A percentile compares a stretch with the other conserved stretches of the same genome.
Conservation (phyloP, 306 rosid species). For the Senna siamea region DNA sequence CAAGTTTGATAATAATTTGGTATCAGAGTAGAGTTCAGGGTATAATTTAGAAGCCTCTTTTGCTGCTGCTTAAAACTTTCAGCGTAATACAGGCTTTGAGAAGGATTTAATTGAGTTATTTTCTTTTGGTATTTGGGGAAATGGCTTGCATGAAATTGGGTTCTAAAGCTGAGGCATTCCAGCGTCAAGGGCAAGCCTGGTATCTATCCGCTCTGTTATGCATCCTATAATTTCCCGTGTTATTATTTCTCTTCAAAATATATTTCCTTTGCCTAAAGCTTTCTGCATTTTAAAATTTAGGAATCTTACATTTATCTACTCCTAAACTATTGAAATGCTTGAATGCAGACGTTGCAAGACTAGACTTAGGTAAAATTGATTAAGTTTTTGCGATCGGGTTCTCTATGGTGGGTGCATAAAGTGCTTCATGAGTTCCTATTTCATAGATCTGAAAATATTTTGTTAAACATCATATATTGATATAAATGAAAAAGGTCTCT, state of each 20-base stretch:
- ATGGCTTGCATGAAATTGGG: conserved; percentile 98
- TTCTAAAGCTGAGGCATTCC: conserved; percentile 92
- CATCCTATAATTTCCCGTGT: too few relatives aligned
- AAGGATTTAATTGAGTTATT: conserved; percentile 24
- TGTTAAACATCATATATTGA: conserved; percentile 1
- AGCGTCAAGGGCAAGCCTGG: conserved; percentile 99
- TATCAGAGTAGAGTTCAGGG: conserved; percentile 6
- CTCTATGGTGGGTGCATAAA: neutral
- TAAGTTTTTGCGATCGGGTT: too few relatives aligned
- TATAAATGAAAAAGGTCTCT: neutral
- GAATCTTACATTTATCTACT: conserved; percentile 13
- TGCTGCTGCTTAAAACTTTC: conserved; percentile 25
- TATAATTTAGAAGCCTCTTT: conserved; percentile 17
- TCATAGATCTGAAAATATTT: conserved; percentile 1
- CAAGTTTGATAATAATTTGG: conserved; percentile 27
- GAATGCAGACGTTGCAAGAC: neutral
- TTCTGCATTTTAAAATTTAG: neutral
- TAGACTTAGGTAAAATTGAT: too few relatives aligned
- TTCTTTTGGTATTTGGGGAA: conserved; percentile 33
- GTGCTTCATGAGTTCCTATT: conserved; percentile 15
- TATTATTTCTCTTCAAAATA: neutral
- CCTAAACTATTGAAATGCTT: neutral
- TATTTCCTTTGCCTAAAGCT: too few relatives aligned
- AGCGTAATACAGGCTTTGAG: conserved; percentile 25
- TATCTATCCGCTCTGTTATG: conserved; percentile 45